Base-by-base conservation (phyloP, 495 filamentous ascomycete species). In the Cercophora scortea region DNA sequence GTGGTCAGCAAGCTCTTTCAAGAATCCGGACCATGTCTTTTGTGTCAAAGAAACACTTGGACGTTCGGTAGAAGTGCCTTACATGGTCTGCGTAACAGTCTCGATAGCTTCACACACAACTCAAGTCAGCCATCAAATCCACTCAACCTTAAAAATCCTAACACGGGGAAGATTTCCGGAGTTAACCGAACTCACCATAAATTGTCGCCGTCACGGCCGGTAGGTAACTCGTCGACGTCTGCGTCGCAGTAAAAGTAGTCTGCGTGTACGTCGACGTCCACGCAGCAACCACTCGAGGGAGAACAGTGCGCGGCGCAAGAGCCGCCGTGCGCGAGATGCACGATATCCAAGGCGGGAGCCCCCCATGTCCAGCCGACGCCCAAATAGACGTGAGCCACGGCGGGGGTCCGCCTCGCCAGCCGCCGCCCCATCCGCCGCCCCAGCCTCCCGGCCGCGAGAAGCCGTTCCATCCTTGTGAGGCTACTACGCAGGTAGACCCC, bases 171-270 rank as follows among this genome's bases (percentile, higher is more conserved):
- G n/a, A n/a, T n/a, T n/a, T n/a, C n/a, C n/a, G n/a, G n/a, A n/a
- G n/a, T n/a, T n/a, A n/a, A n/a, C n/a, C n/a, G n/a, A n/a, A 50
- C 45, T 49, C 15, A 57, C 55, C 32, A 19, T 46, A 49, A 2
- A 32, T 40, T 13, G 56, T 58, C n/a, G 49, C 40, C 17, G 56
- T 58, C 34, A 13, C 15, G 2, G 50, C 41, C 0, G 55, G 46
- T 6, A 57, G 8, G 12, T 50, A 45, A 6, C 17, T 35, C 1
- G 55, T 57, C 35, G 55, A 34, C 8, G 38, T 25, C 17, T 41
- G 13, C 5, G 55, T 57, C 8, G 40, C 50, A 10, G 55, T 57
- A 25, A 50, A 57, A 9, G 55, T 57, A n/a, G 55, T 57, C 55
- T 57, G 45, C 13, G 42, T 45, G 19, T 32, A 45, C 1, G 55